Base-by-base conservation (phyloP, 2,329 filamentous ascomycete genomes). In the Aspergillus jensenii region DNA sequence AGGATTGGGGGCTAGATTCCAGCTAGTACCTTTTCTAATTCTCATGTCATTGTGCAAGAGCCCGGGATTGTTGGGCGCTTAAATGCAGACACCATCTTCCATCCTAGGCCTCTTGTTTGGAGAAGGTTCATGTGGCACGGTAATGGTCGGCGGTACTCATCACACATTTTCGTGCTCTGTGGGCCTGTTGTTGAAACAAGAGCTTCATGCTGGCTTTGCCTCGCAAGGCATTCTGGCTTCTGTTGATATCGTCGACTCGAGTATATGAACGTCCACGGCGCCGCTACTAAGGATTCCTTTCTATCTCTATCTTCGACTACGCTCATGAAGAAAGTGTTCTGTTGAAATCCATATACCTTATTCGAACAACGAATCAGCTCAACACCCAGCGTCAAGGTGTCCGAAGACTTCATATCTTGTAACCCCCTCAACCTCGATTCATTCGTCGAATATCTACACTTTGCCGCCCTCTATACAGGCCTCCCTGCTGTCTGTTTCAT, bases 51-150 rank as follows among this genome's bases (percentile, higher is more conserved):
- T 57, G 57, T 55, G 49, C 56, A 59, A 47, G 46, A 19, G 19
- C 19, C 66, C 60, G 63, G 64, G 54, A 65, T 66, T 61, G 57
- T 61, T 51, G 67, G 68, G 71, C 72, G 72, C 72, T 74, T 74
- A 73, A 72, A 71, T 68, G 68, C 67, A 72, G 69, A 67, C 57
- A 31, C 64, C 63, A 65, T 70, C 65, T 61, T 72, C 63, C 62
- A 70, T 62, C 63, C 65, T 68, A 60, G 62, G 63, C 61, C 65
- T 67, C 60, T 64, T 35, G 60, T 62, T 65, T 58, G 48, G 59
- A 65, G 62, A 62, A 53, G 60, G 62, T 62, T 62, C 59, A 57
- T 69, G 71, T 70, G 67, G 67, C 66, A 69, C 67, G 66, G 67
- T 59, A 52, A 63, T 65, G 59, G 62, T 64, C 60, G 65, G 69